phyloP scores from a whole-genome alignment of 2,329 filamentous ascomycete species.

The Fusarium liriodendri region DNA sequence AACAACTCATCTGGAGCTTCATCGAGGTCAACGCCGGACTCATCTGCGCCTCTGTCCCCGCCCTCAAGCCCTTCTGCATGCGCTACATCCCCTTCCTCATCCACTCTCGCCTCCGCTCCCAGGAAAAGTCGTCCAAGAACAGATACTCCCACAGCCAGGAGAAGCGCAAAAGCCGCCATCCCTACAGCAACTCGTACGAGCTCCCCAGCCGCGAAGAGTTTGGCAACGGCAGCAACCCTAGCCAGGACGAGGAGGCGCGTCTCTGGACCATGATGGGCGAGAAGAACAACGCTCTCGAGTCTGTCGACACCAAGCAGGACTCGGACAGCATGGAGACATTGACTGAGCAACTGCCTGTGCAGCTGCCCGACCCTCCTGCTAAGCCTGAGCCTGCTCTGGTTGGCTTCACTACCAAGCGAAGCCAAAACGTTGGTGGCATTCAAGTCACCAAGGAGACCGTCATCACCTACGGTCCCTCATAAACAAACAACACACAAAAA shows the following conservation, averaged over 20 bases:
- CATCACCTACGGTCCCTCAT: conserved; percentile 35
- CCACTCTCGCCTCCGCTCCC: conserved; percentile 36
- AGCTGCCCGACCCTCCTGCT: conserved; percentile 9
- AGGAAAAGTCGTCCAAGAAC: conserved; percentile 32
- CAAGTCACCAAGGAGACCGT: conserved; percentile 42
- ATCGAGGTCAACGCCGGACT: conserved; percentile 64
- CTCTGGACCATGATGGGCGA: conserved; percentile 30
- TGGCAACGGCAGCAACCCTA: conserved; percentile 2
- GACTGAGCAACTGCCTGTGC: conserved; percentile 28
- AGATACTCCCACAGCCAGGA: conserved; percentile 24
- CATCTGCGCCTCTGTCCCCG: conserved; percentile 60
- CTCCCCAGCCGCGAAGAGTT: conserved; percentile 35
- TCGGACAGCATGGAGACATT: conserved; percentile 39
- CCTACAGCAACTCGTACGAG: conserved; percentile 38
- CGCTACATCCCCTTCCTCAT: conserved; percentile 46
- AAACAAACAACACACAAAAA: neutral
- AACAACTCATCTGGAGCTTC: conserved; percentile 54
- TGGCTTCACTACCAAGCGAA: conserved; percentile 33
- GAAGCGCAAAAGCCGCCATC: conserved; percentile 28
- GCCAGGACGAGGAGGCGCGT: conserved; percentile 40
- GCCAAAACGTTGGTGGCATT: conserved; percentile 32
- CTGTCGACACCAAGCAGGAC: conserved; percentile 30
- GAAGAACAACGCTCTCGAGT: conserved; percentile 11
- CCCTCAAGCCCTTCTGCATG: conserved; percentile 61
- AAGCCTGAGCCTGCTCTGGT: conserved; percentile 32